Percentiles rank a stretch among this genome's conserved stretches.
Conservation (phyloP, 2,329 filamentous ascomycete species). For the Colletotrichum sp. region DNA sequence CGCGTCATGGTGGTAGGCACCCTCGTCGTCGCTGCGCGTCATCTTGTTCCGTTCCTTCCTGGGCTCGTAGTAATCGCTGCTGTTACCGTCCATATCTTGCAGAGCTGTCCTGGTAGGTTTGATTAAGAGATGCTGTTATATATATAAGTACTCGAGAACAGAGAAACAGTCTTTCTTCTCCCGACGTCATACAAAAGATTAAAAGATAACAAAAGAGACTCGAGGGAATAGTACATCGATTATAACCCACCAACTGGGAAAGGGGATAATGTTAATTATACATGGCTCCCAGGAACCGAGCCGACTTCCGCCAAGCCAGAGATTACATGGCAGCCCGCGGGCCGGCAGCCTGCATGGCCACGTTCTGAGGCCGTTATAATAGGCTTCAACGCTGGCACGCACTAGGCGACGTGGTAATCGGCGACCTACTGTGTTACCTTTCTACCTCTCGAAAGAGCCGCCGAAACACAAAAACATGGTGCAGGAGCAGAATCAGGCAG, state of each 20-base stretch:
- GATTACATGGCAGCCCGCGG: not conserved
- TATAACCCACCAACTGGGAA: not conserved
- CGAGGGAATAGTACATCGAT: not conserved
- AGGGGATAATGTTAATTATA: not conserved
- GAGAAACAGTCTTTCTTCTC: not conserved
- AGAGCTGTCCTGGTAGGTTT: not conserved
- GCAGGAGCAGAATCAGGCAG: not conserved
- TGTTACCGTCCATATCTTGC: not conserved
- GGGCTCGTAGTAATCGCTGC: not conserved
- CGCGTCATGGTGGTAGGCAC: slow-evolving; percentile 14
- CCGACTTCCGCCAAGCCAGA: not conserved
- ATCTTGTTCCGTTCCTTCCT: not conserved
- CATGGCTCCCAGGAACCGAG: not conserved
- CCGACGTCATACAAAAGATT: not conserved
- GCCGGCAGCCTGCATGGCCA: not conserved
- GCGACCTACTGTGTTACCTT: slow-evolving; percentile 1
- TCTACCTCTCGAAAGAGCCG: not conserved
- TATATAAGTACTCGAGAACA: not conserved
- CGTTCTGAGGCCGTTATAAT: not conserved
- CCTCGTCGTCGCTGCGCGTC: not conserved
- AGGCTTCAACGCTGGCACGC: not conserved
- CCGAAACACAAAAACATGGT: not conserved
- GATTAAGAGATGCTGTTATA: not conserved
- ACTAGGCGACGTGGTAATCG: not conserved
- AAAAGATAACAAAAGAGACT: not conserved